Evolutionary conservation across 352 stramenopile genomes (phyloP).

Genomic region (Globisporangium acanthophoron): DNA sequence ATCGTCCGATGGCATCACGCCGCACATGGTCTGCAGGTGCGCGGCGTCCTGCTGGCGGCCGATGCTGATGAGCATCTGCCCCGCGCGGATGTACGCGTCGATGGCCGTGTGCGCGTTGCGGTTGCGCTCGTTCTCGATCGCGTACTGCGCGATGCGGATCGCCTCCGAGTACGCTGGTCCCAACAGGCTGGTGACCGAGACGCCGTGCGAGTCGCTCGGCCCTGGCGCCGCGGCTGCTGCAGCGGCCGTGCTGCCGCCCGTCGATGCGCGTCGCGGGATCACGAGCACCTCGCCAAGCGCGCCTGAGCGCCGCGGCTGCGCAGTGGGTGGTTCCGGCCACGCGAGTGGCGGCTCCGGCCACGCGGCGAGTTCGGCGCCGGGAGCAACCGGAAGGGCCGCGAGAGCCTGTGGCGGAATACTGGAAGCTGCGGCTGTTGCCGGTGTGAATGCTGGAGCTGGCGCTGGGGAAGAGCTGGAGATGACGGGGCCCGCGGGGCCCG

Average conservation of each 20-base stretch:
- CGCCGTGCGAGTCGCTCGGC: conserved; percentile 3
- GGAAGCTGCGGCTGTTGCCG: not conserved
- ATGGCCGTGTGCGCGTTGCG: conserved; percentile 63
- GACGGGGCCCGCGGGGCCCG: conserved; percentile 19
- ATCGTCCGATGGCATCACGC: not conserved
- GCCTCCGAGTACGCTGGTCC: conserved; percentile 58
- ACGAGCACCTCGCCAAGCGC: not conserved
- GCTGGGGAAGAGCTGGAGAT: not conserved
- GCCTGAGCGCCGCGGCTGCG: conserved; percentile 2
- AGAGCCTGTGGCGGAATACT: no score
- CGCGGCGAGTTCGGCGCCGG: conserved; percentile 1
- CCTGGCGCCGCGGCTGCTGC: conserved; percentile 4
- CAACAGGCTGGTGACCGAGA: conserved; percentile 30
- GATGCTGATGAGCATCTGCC: conserved; percentile 61
- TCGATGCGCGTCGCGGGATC: conserved; percentile 2
- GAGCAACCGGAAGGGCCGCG: not conserved
- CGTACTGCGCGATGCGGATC: conserved; percentile 53
- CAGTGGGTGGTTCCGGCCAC: conserved; percentile 12
- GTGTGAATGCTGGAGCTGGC: not conserved
- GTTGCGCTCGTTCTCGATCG: conserved; percentile 62
- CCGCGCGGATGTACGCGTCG: conserved; percentile 62
- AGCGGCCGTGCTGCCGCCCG: not conserved
- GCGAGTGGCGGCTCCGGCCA: conserved; percentile 11
- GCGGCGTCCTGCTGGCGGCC: conserved; percentile 46
- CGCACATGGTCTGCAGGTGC: conserved; percentile 71